Base-by-base conservation (phyloP, 176 grass and related monocot species). In the Carex parvula region DNA sequence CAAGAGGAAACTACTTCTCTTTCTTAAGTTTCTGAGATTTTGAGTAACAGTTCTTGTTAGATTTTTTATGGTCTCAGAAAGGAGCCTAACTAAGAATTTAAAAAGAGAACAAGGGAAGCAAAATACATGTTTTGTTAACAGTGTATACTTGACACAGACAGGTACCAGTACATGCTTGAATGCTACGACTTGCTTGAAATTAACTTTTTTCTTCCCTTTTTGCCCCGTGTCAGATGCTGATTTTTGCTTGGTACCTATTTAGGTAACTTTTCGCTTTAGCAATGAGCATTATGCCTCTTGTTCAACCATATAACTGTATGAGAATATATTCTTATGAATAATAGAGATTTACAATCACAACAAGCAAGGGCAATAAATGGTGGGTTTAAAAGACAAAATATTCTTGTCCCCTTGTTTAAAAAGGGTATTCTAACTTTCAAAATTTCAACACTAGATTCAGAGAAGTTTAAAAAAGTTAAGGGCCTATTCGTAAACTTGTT, bases 291-390 rank as follows among this genome's bases (percentile, higher is more conserved):
- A 44, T 71, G 68, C 68, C 39, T 71, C 68, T 22, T 48, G 39
- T 71, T 48, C 3, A 70, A 21, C 13, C 8, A 42, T 17, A 70
- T 21, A 48, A 18, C 44, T 48, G 44, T 76, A 55, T 56, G 48
- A 76, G 72, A 76, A 76, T 76, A 76, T 76, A 76, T 76, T 76
- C 72, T 55, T 17, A 16, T 76, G 10, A 55, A 54, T 22, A 50
- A 76, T 76, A 76, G 48, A 30, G 72, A 55, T 55, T 30, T 76
- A 76, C 72, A 55, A 30, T 24, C 44, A 12, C 72, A 76, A 32
- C 12, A 32, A 76, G 48, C 48, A 76, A 55, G 48, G 72, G 72
- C 48, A 76, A 26, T 76, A 16, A 76, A 76, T 55, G 72, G 72
- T 76, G 72, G 48, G 21, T 53, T 76, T 55, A 55, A 55, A 76